Evolutionary conservation across 2,329 filamentous ascomycete species (phyloP), one percentile per base, ranked within the genome.

Genomic region (Aureobasidium sp.): DNA sequence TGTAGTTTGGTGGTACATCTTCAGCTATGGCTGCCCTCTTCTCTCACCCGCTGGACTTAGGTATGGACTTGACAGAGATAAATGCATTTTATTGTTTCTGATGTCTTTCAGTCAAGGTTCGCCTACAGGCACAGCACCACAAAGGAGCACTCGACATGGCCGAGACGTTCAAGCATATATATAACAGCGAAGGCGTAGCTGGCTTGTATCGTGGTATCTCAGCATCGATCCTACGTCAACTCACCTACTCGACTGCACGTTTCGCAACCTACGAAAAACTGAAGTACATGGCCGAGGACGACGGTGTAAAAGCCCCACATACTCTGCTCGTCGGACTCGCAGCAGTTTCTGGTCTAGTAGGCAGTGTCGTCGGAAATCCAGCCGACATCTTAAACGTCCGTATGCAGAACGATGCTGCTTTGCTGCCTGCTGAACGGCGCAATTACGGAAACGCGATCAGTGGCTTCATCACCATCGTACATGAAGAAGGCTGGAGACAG

Each of bases 231-330:
- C 83, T 97, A 63, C 92, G 94, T 67, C 94, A 97, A 79, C 83
- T 77, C 61, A 97, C 94, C 64, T 99, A 99, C 80, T 94, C 89
- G 64, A 99, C 94, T 56, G 94, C 91, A 41, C 90, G 94, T 53
- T 99, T 99, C 78, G 94, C 91, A 66, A 86, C 97, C 66, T 99
- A 99, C 80, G 94, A 97, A 77, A 87, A 96, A 68, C 81, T 97
- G 64, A 99, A 99, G 78, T 55, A 83, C 27, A 83, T 82, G 57
- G 81, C 87, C 71, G 84, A 84, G 41, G 78, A 81, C 8, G 66
- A 76, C 36, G 72, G 73, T 1, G 69, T 72, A 3, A 73, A 80
- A 58, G 88, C 91, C 2, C 85, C 88, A 2, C 86, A 96, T 69
- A 80, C 86, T 12, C 81, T 84, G n/a, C 86, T 99, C 10, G 82